Evolutionary conservation across 352 stramenopile genomes (phyloP).

Genomic region (Thraustotheca clavata): DNA sequence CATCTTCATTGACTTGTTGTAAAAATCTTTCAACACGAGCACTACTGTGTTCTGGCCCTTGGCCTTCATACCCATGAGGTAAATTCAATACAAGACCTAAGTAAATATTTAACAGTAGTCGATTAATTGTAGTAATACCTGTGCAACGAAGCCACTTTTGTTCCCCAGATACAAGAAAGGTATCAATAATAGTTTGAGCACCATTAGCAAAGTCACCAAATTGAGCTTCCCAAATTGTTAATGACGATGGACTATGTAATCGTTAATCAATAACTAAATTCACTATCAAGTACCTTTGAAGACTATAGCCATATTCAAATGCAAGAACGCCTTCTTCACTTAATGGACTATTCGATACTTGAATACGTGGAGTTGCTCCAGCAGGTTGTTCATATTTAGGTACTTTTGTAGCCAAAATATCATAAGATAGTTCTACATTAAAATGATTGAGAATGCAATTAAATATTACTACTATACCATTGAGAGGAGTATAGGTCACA

Average conservation of each 20-base stretch:
- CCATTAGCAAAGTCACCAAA: slow-evolving; percentile 87
- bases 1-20: slow-evolving; percentile 69
- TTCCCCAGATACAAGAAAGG: slow-evolving; percentile 72
- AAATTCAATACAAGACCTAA: slow-evolving; percentile 54
- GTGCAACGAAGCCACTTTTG: slow-evolving; percentile 89
- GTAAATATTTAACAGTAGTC: background rate
- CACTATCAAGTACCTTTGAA: slow-evolving; percentile 43
- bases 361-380: slow-evolving; percentile 24
- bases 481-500: slow-evolving; percentile 93
- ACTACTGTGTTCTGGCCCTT: slow-evolving; percentile 78
- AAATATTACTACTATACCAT: slow-evolving; percentile 29
- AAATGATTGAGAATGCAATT: background rate
- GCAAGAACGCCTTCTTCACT: slow-evolving; percentile 78
- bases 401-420: slow-evolving; percentile 13
- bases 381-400: slow-evolving; percentile 1
- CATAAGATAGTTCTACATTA: slow-evolving; percentile 11
- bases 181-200: slow-evolving; percentile 84
- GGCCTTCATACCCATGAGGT: slow-evolving; percentile 80
- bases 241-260: slow-evolving; percentile 35
- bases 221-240: slow-evolving; percentile 90
- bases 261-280: background rate
- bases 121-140: slow-evolving; percentile 17
- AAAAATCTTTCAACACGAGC: slow-evolving; percentile 80
- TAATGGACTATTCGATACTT: slow-evolving; percentile 76
- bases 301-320: slow-evolving; percentile 84